Evolutionary conservation across 345 rosid genomes (phyloP), one percentile per base, ranked within the genome.

Genomic region (Salix udensis): DNA sequence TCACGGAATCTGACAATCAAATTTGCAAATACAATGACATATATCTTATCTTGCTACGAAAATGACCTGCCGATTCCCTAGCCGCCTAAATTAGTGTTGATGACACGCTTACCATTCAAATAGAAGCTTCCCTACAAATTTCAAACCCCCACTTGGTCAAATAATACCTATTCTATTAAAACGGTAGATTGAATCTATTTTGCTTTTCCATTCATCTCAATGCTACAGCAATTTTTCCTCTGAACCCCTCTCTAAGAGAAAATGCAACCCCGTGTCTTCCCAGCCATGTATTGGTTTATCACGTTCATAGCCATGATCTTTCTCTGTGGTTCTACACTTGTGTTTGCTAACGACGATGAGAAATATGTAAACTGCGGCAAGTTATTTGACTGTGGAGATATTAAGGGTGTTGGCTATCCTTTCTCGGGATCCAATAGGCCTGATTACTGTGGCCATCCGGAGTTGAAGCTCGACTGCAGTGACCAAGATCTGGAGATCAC

Each of bases 401-500:
- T 77, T 64, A 26, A 23, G 23, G n/a, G 4, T 50, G 18, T 84
- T 23, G 24, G 30, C 34, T 88, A 77, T 58, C 86, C 85, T 11
- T 88, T 88, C 76, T 84, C 79, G 85, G 86, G 81, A 24, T 40
- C 19, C 11, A 26, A 46, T 67, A 75, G 50, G 28, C 34, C 76
- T 31, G 31, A 23, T 1, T 68, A 72, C 52, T 84, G 87, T 3
- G 87, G 90, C 3, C 37, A 5, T 7, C 73, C 84, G 19, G 65
- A 52, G 1, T 84, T 82, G 14, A 8, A 71, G 39, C 74, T 86
- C 4, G 26, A 65, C 39, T 82, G 87, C 50, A 76, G 52, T 14
- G 65, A 21, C 28, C 34, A 76, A 11, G 5, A 68, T 1, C 55
- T 73, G 2, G 68, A 10, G 62, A 84, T 85, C 68, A 85, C 13